Evolutionary conservation across 306 rosid genomes (phyloP).

Genomic region (Rosa chinensis): DNA sequence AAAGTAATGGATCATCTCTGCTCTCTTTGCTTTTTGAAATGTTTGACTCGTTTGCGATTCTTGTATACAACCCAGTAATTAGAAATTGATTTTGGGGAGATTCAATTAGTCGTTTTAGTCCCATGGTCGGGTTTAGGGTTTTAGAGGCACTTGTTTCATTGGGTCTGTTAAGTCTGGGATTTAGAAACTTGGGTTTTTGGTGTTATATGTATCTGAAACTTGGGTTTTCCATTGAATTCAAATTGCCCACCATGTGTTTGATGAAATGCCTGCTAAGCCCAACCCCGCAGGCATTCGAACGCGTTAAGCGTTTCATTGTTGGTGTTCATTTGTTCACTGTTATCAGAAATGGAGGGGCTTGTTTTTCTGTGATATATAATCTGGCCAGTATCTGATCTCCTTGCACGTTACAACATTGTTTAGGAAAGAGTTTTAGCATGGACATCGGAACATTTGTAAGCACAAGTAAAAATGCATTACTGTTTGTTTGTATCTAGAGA

Average conservation of each 20-base stretch:
- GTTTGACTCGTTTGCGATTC: background rate
- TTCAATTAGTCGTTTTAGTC: background rate
- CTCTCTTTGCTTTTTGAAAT: background rate
- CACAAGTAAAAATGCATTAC: background rate
- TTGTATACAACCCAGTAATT: background rate
- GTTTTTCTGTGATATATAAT: background rate
- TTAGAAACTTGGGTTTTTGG: background rate
- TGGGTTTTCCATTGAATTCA: background rate
- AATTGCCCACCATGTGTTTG: constrained; percentile 18
- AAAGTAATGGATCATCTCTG: constrained; percentile 13
- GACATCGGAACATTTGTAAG: background rate
- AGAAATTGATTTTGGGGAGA: background rate
- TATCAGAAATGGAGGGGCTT: too few species aligned
- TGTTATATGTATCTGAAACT: background rate
- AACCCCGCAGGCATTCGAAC: background rate
- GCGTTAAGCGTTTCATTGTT: background rate
- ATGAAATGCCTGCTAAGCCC: background rate
- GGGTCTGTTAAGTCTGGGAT: background rate
- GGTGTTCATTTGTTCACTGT: background rate
- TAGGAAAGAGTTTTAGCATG: background rate
- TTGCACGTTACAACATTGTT: background rate
- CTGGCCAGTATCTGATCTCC: background rate
- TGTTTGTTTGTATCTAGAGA: background rate
- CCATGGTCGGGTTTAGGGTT: constrained; percentile 6
- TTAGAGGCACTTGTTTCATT: background rate